Base-by-base conservation (phyloP, 2,329 filamentous ascomycete species). In the Pyrenophora seminiperda region DNA sequence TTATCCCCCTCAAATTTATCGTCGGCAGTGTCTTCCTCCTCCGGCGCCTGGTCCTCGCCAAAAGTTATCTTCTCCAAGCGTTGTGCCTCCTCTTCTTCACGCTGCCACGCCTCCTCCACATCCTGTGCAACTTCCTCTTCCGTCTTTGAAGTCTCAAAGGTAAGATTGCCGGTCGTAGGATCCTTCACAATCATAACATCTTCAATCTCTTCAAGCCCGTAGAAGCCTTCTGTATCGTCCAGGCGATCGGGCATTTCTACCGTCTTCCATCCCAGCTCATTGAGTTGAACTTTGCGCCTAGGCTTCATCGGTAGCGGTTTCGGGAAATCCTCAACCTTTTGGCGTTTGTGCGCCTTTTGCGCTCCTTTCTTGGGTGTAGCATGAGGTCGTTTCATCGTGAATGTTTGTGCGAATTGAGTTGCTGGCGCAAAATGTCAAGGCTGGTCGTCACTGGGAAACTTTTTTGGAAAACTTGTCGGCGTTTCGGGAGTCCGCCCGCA, bases 181-280 rank as follows among this genome's bases (percentile, higher is more conserved):
- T 79, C 75, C 54, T 81, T 83, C 33, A 96, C 78, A n/a, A 99
- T 81, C 22, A 96, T 89, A 1, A 99, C 90, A 42, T 90, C 91
- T 13, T 96, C 90, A 38, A 97, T 87, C 65, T 97, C 92, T 66
- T 99, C 91, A 1, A 99, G 76, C 0, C 90, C 91, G 63, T 87
- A 95, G 72, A 99, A 97, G 0, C 94, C 94, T 58, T 95, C 91
- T n/a, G 90, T 90, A 75, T 97, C 90, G 37, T 93, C 86, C 62
- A 92, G 79, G 67, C 88, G 85, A 66, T 92, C 89, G 5, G 90
- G 90, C 62, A 88, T 76, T 29, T 77, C 69, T 3, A 94, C 84
- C 15, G 84, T 78, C 54, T 81, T 82, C 85, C 85, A 88, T 64
- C 77, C 75, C 47, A 88, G 74, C 31, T 81, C 76, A 51, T 85